Conservation (phyloP, 176 grass and related monocot species). For the maize (Zea mays) region Zm-B73-REFERENCE-NAM-5.0 NC_050104.1:22285501-22286000, state of each 20-base stretch:
- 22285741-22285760: background rate
- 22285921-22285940: background rate
- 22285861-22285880: conserved; percentile 4
- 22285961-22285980: background rate
- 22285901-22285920: background rate
- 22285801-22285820: conserved; percentile 9
- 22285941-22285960: background rate
- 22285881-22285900: background rate
- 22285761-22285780: conserved; percentile 1
- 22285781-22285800: conserved; percentile 14
- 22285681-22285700: conserved; percentile 42
- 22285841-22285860: conserved; percentile 10
- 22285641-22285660: conserved; percentile 39
- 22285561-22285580: background rate
- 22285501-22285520: background rate
- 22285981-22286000: background rate
- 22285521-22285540: background rate
- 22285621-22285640: conserved; percentile 51
- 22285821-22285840: background rate
- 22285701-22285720: conserved; percentile 9
- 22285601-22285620: conserved; percentile 47
- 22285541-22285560: background rate
- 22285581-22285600: conserved; percentile 26
- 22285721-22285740: background rate
- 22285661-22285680: conserved; percentile 27